phyloP scores from a whole-genome alignment of 2,329 filamentous ascomycete species.

The Xylaria sp. region DNA sequence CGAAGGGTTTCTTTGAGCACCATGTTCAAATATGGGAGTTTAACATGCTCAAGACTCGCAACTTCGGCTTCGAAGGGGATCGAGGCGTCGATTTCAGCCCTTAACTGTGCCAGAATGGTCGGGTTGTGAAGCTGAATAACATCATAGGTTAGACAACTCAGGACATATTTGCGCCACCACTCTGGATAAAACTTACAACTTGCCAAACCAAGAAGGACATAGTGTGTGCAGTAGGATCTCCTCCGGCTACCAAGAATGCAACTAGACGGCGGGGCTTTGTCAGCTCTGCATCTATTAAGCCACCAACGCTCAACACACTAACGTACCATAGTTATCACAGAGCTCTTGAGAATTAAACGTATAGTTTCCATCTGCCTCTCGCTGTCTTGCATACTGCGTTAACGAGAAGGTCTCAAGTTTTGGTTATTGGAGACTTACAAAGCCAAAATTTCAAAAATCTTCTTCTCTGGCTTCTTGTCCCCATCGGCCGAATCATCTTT shows the following conservation, averaged over 20 bases:
- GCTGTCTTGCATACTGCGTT: conserved; percentile 20
- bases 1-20: conserved; percentile 32
- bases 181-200: conserved; percentile 23
- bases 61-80: conserved; percentile 29
- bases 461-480: conserved; percentile 31
- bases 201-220: conserved; percentile 36
- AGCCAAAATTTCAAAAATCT: conserved; percentile 34
- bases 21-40: conserved; percentile 34
- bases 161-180: background rate
- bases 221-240: conserved; percentile 33
- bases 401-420: background rate
- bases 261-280: conserved; percentile 14
- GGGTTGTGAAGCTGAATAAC: conserved; percentile 25
- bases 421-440: conserved; percentile 12
- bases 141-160: background rate
- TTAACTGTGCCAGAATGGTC: conserved; percentile 20
- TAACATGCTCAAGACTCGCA: conserved; percentile 28
- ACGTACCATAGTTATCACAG: conserved; percentile 35
- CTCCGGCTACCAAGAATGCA: conserved; percentile 33
- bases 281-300: background rate
- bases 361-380: conserved; percentile 33
- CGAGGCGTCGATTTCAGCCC: conserved; percentile 31
- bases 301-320: background rate
- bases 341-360: conserved; percentile 34
- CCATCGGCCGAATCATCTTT: conserved; percentile 6